These are phyloP conservation scores for Cercospora zeae-maydis DNA, from an alignment of 2,329 filamentous ascomycete species.

Conservation along the genomic window DNA sequence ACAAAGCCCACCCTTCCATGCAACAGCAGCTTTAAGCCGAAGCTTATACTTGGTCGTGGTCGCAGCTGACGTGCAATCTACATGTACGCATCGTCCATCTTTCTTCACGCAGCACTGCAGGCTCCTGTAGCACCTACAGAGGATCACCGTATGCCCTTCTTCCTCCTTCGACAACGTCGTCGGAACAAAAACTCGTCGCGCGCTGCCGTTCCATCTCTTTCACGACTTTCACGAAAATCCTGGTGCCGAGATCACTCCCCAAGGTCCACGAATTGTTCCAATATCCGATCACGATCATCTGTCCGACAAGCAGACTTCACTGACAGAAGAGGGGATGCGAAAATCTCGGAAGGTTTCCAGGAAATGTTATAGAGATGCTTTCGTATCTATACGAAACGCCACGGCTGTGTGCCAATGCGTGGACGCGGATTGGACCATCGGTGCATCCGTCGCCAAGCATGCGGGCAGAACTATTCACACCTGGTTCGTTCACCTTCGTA, in stretches of 20 bases:
- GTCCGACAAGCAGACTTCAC: background rate
- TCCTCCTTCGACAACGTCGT: background rate
- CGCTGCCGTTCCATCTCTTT: background rate
- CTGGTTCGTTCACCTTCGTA: constrained; percentile 38
- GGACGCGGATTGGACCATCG: background rate
- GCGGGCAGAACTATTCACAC: background rate
- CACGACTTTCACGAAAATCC: background rate
- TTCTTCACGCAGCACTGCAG: background rate
- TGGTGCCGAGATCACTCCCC: background rate
- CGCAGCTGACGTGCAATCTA: background rate
- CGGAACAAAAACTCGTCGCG: background rate
- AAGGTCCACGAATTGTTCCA: constrained; percentile 7
- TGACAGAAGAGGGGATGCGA: background rate
- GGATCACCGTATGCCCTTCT: background rate
- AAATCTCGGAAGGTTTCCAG: background rate
- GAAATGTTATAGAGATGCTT: background rate
- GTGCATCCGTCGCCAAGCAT: background rate
- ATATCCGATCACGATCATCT: constrained; percentile 3
- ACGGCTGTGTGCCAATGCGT: background rate
- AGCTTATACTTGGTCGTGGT: background rate
- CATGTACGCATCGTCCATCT: background rate
- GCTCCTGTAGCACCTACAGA: background rate
- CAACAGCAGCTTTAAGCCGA: background rate
- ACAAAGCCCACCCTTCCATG: background rate
- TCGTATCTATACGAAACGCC: constrained; percentile 1